These are phyloP conservation scores for Amanita brunnescens DNA, from an alignment of 768 basidiomycete genomes.

Conservation along the genomic window DNA sequence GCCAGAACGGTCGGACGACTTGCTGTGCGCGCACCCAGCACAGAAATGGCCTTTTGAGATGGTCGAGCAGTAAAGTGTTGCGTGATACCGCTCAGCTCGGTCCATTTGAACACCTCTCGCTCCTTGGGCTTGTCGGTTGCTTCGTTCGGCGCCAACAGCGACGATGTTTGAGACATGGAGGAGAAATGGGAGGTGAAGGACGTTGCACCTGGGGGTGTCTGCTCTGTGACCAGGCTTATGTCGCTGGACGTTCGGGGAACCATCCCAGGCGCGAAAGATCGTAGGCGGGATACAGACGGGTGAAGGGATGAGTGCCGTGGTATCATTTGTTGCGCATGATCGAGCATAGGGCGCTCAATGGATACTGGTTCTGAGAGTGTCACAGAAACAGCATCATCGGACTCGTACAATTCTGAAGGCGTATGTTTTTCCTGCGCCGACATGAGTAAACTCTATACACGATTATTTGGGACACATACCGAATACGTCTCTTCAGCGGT, in stretches of 20 bases:
- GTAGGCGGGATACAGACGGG: constrained; percentile 71
- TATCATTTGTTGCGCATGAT: constrained; percentile 13
- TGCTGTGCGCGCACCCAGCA: constrained; percentile 48
- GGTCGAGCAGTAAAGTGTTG: constrained; percentile 46
- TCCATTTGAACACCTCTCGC: constrained; percentile 72
- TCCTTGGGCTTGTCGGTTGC: constrained; percentile 16
- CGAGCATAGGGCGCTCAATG: constrained; percentile 15
- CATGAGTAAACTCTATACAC: not conserved
- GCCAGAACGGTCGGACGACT: constrained; percentile 76
- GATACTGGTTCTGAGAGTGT: constrained; percentile 13
- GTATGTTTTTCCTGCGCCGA: not conserved
- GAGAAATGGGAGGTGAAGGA: constrained; percentile 47
- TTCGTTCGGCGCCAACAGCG: constrained; percentile 32
- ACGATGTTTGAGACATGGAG: constrained; percentile 62
- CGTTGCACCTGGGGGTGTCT: constrained; percentile 36
- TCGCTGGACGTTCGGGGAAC: constrained; percentile 26
- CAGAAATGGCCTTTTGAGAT: constrained; percentile 49
- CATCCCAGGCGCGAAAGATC: constrained; percentile 50
- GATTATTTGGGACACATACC: not conserved
- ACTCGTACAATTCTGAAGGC: constrained; percentile 12
- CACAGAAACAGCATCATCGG: not conserved
- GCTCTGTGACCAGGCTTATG: constrained; percentile 33
- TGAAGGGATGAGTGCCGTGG: constrained; percentile 54
- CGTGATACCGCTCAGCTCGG: constrained; percentile 49
- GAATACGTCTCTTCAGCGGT: not conserved